These are phyloP conservation scores for Coffea canephora DNA, from an alignment of 257 asterid species.

Conservation along the genomic window DNA sequence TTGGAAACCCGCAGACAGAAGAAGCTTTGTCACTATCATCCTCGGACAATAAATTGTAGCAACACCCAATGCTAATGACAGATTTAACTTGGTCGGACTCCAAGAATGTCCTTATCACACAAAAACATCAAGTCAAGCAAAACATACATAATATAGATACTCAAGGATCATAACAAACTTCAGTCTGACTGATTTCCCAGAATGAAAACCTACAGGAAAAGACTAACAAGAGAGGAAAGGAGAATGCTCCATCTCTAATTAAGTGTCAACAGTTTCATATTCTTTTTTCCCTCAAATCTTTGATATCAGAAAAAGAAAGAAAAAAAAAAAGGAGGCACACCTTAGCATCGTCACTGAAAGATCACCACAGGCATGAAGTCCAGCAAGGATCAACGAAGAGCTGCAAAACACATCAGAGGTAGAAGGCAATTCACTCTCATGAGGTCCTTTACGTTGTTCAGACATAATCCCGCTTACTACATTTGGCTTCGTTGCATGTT, in stretches of 20 bases:
- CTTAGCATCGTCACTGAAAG: slow-evolving; percentile 94
- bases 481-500: slow-evolving; percentile 29
- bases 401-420: slow-evolving; percentile 26
- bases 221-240: not conserved
- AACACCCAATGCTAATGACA: slow-evolving; percentile 84
- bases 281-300: not conserved
- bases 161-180: not conserved
- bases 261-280: not conserved
- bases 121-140: slow-evolving; percentile 9
- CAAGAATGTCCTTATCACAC: slow-evolving; percentile 58
- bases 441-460: slow-evolving; percentile 24
- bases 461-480: slow-evolving; percentile 17
- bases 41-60: slow-evolving; percentile 87
- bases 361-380: slow-evolving; percentile 98
- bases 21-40: slow-evolving; percentile 35
- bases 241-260: not conserved
- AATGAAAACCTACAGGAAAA: not conserved
- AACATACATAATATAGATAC: not conserved
- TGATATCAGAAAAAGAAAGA: not conserved
- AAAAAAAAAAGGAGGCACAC: slow-evolving; percentile 38
- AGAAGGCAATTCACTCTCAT: slow-evolving; percentile 25
- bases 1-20: slow-evolving; percentile 67
- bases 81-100: slow-evolving; percentile 75
- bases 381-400: slow-evolving; percentile 72
- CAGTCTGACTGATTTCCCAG: not conserved